Percentiles rank a stretch among this genome's conserved stretches.
These are phyloP conservation scores for Nannizziopsis barbatae DNA, from an alignment of 2,329 filamentous ascomycete genomes.

Conservation along the genomic window DNA sequence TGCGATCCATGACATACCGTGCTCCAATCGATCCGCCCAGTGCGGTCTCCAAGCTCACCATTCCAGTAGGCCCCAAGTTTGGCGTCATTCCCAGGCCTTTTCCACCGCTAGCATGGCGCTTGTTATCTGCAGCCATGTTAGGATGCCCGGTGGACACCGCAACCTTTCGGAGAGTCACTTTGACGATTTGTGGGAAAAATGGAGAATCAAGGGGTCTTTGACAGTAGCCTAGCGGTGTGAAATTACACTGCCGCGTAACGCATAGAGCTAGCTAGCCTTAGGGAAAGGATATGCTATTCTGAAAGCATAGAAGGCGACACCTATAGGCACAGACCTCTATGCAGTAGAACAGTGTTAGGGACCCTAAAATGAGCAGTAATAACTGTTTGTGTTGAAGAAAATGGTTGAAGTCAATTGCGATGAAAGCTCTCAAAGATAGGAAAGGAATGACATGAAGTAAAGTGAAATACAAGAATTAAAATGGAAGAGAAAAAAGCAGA, in stretches of 20 bases:
- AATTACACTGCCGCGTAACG: background rate
- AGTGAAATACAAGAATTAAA: constrained; percentile 8
- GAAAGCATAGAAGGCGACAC: too few relatives aligned
- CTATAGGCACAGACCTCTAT: too few relatives aligned
- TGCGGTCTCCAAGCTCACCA: constrained; percentile 42
- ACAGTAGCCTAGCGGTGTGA: background rate
- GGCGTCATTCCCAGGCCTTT: constrained; percentile 37
- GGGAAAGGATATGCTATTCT: background rate
- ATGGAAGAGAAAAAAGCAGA: background rate
- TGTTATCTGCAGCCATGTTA: constrained; percentile 39
- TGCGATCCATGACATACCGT: constrained; percentile 38
- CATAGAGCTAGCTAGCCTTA: background rate
- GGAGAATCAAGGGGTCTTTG: background rate
- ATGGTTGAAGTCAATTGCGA: background rate
- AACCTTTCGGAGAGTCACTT: constrained; percentile 11
- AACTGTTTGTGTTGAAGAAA: background rate
- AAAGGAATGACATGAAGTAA: constrained; percentile 12
- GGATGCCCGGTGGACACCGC: constrained; percentile 9
- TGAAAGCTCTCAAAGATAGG: background rate
- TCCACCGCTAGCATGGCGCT: constrained; percentile 44
- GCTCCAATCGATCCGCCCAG: constrained; percentile 52
- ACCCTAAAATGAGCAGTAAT: too few relatives aligned
- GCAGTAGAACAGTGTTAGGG: too few relatives aligned
- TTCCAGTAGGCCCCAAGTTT: constrained; percentile 33
- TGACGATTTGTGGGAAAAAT: background rate